A percentile compares a stretch with the other conserved stretches of the same genome.
phyloP scores from a whole-genome alignment of 2,329 filamentous ascomycete genomes.

The Arthrobotrys sinensis region DNA sequence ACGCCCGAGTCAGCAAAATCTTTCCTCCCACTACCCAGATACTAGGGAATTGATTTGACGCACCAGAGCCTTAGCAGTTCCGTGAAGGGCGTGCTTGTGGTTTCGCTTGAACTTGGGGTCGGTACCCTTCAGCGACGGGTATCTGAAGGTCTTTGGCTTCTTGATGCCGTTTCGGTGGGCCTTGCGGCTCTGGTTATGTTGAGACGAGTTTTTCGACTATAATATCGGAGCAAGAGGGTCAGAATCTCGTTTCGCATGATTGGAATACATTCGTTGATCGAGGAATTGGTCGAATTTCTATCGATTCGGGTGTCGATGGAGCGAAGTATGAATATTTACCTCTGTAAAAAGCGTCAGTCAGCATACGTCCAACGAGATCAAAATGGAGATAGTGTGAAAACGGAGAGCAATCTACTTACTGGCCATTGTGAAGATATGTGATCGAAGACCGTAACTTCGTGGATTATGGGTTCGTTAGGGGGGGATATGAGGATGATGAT shows the following conservation, averaged over 20 bases:
- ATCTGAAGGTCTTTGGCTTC: slow-evolving; percentile 99
- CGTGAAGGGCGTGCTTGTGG: slow-evolving; percentile 98
- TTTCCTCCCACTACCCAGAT: background rate
- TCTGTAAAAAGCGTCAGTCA: slow-evolving; percentile 43
- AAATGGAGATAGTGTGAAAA: background rate
- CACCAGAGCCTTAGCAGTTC: slow-evolving; percentile 98
- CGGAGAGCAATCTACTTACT: slow-evolving; percentile 45
- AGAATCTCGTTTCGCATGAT: slow-evolving; percentile 41
- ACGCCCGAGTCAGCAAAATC: slow-evolving; percentile 66
- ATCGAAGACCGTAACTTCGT: slow-evolving; percentile 53
- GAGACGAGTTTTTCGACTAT: slow-evolving; percentile 99
- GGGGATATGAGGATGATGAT: slow-evolving; percentile 32
- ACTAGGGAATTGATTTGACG: slow-evolving; percentile 65
- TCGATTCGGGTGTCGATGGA: slow-evolving; percentile 1
- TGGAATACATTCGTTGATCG: background rate
- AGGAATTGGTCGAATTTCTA: slow-evolving; percentile 9
- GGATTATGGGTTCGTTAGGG: slow-evolving; percentile 28
- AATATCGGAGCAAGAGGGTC: slow-evolving; percentile 67
- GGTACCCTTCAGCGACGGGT: slow-evolving; percentile 97
- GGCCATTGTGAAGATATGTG: slow-evolving; percentile 57
- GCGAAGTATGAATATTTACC: slow-evolving; percentile 44
- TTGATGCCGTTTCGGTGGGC: slow-evolving; percentile 99
- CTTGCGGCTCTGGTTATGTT: slow-evolving; percentile 99
- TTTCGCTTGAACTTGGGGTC: slow-evolving; percentile 99
- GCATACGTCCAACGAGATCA: background rate